These are phyloP conservation scores for Phytophthora quininea DNA, from an alignment of 352 stramenopile species.

Conservation along the genomic window DNA sequence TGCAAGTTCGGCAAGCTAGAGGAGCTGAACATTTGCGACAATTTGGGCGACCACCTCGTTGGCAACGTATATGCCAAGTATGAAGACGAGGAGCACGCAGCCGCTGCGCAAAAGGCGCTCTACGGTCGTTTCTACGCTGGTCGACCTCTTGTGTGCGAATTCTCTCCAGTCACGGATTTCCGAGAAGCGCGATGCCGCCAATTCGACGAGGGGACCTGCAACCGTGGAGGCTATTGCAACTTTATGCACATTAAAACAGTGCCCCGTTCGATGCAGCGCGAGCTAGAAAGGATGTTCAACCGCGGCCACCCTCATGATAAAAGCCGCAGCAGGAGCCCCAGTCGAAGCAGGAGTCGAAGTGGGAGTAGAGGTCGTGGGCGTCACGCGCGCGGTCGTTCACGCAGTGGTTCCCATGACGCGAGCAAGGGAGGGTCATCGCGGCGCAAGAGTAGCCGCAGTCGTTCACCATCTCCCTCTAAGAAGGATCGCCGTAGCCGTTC, in stretches of 20 bases:
- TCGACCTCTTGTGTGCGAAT: conserved; percentile 95
- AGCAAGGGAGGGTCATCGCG: conserved; percentile 45
- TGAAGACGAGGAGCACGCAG: conserved; percentile 97
- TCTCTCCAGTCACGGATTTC: conserved; percentile 99
- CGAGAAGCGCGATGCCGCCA: conserved; percentile 97
- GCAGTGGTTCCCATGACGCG: conserved; percentile 54
- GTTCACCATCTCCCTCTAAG: conserved; percentile 47
- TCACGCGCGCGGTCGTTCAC: conserved; percentile 42
- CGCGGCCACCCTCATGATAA: conserved; percentile 43
- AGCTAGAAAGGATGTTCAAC: conserved; percentile 89
- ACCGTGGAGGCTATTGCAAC: conserved; percentile 98
- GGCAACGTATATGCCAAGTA: conserved; percentile 99
- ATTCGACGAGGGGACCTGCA: conserved; percentile 98
- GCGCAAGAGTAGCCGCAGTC: conserved; percentile 51
- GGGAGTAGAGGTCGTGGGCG: conserved; percentile 33
- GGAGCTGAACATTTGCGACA: conserved; percentile 99
- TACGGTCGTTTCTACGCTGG: conserved; percentile 98
- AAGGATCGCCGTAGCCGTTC: conserved; percentile 59
- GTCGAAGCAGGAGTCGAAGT: conserved; percentile 57
- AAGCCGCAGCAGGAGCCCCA: conserved; percentile 55
- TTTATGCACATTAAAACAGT: conserved; percentile 99
- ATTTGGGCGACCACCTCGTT: conserved; percentile 99
- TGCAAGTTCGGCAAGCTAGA: conserved; percentile 99
- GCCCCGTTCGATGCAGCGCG: conserved; percentile 78
- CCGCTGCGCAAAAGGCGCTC: conserved; percentile 95